phyloP scores from a whole-genome alignment of 106 monocot species.

The Dendrobium nobile region DNA sequence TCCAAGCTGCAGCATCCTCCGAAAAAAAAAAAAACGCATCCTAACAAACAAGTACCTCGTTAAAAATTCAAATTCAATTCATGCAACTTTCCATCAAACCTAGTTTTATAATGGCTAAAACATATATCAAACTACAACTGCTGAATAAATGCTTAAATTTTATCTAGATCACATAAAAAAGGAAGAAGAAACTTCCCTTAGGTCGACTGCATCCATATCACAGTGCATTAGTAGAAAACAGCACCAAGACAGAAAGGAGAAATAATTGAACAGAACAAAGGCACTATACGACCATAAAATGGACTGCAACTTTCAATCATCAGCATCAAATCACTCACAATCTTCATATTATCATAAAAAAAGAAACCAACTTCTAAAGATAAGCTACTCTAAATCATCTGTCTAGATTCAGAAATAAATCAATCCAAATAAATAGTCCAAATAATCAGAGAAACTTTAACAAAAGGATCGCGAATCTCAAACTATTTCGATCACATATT shows the following conservation, averaged over 20 bases:
- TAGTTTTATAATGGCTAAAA: not conserved
- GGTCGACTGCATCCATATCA: too few species aligned
- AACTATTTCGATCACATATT: not conserved
- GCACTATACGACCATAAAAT: not conserved
- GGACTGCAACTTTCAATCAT: not conserved
- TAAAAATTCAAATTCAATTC: not conserved
- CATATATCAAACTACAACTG: not conserved
- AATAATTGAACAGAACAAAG: not conserved
- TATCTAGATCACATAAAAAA: not conserved
- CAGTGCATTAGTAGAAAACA: too few species aligned
- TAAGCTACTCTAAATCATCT: not conserved
- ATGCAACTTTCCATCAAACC: too few species aligned
- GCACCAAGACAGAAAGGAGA: too few species aligned
- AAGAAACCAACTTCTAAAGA: not conserved
- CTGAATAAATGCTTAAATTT: not conserved
- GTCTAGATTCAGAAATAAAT: not conserved
- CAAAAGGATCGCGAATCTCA: not conserved
- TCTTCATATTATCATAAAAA: not conserved
- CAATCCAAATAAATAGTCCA: not conserved
- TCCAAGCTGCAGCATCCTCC: not conserved
- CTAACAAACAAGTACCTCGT: not conserved
- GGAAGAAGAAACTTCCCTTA: too few species aligned
- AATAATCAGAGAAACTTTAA: not conserved
- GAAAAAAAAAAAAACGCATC: not conserved
- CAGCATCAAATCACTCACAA: not conserved